A percentile compares a stretch with the other conserved stretches of the same genome.
phyloP scores from a whole-genome alignment of 768 basidiomycete genomes.

The Tricholomella constricta region DNA sequence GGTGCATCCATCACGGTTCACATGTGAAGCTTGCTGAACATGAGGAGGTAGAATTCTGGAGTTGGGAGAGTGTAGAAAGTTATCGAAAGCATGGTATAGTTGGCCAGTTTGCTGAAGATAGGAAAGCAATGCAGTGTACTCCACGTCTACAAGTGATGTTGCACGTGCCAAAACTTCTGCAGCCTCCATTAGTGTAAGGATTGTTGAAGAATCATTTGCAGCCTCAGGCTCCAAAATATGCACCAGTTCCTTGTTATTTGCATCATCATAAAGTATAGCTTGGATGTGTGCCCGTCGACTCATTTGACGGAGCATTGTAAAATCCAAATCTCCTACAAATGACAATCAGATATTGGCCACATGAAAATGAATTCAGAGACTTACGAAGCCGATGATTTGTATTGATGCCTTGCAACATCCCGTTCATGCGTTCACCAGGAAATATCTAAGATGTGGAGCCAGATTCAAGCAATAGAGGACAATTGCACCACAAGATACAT shows the following conservation, averaged over 20 bases:
- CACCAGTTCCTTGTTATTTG: constrained; percentile 2
- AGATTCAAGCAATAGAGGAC: too few relatives aligned
- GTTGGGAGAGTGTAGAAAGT: constrained; percentile 14
- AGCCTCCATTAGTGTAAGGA: background rate
- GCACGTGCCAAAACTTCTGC: constrained; percentile 12
- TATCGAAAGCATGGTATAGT: constrained; percentile 9
- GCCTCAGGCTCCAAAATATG: constrained; percentile 1
- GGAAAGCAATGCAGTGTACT: constrained; percentile 16
- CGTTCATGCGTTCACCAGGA: background rate
- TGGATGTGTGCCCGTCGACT: background rate
- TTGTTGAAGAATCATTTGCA: background rate
- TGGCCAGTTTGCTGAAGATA: constrained; percentile 17
- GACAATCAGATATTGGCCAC: too few relatives aligned
- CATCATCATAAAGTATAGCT: constrained; percentile 3
- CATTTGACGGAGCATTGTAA: constrained; percentile 9
- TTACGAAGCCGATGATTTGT: background rate
- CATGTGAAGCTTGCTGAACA: constrained; percentile 9
- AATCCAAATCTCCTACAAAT: constrained; percentile 7
- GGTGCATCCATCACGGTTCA: constrained; percentile 10
- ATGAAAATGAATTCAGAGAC: too few relatives aligned
- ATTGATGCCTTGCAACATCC: background rate
- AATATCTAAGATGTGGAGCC: too few relatives aligned
- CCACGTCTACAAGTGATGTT: constrained; percentile 2
- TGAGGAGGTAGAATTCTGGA: constrained; percentile 16
- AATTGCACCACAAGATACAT: too few relatives aligned